A percentile compares a stretch with the other conserved stretches of the same genome.
These are phyloP conservation scores for Nicotiana sylvestris DNA, from an alignment of 257 asterid genomes.

Conservation along the genomic window DNA sequence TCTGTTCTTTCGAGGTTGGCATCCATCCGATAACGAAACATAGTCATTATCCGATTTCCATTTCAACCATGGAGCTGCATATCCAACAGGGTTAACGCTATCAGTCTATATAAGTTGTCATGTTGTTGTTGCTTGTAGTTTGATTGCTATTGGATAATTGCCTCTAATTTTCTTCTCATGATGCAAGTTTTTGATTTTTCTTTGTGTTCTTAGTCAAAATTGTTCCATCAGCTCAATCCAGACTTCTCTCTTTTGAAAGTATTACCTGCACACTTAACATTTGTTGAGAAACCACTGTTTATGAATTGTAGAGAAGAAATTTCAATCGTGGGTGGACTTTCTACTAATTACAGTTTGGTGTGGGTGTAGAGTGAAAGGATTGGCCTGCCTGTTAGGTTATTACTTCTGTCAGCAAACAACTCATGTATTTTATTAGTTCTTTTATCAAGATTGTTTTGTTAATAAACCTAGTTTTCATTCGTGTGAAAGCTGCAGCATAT, in stretches of 20 bases:
- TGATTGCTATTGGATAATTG: background rate
- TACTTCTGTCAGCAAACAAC: background rate
- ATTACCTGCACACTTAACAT: background rate
- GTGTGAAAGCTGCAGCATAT: background rate
- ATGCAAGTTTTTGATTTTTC: background rate
- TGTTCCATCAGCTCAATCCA: background rate
- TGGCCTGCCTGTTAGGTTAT: background rate
- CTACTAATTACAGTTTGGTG: background rate
- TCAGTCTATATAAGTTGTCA: background rate
- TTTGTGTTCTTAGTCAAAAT: background rate
- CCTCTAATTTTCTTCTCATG: background rate
- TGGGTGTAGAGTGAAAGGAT: background rate
- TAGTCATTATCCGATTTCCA: slow-evolving; percentile 31
- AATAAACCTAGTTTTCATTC: background rate
- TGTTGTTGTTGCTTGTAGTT: background rate
- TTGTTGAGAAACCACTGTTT: background rate
- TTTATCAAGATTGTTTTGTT: background rate
- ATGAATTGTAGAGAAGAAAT: background rate
- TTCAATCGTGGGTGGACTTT: background rate
- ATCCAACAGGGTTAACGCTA: background rate
- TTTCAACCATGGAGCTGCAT: slow-evolving; percentile 19
- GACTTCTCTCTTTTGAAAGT: background rate
- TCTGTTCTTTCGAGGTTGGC: slow-evolving; percentile 24
- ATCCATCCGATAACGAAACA: slow-evolving; percentile 24
- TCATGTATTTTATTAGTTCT: background rate